These are phyloP conservation scores for Aspergillus haitiensis DNA, from an alignment of 495 filamentous ascomycete species.

Conservation along the genomic window DNA sequence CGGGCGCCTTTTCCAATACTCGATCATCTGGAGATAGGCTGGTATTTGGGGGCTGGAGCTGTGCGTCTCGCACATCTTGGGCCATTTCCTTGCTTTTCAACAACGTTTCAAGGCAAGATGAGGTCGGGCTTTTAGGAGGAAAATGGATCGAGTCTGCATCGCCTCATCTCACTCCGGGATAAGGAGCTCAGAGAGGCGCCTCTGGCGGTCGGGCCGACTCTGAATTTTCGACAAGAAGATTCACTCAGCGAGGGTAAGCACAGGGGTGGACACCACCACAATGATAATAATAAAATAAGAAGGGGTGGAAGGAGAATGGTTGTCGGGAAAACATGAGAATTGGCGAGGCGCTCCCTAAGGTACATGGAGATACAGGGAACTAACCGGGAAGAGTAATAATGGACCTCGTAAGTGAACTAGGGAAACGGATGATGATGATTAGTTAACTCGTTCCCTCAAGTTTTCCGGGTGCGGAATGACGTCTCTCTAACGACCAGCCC, in stretches of 20 bases:
- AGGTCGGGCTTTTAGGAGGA: conserved; percentile 28
- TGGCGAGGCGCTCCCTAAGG: background rate
- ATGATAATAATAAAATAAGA: background rate
- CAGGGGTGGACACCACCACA: background rate
- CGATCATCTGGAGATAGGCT: conserved; percentile 15
- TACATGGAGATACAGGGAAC: conserved; percentile 5
- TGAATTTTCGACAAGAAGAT: conserved; percentile 6
- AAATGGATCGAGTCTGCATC: conserved; percentile 31
- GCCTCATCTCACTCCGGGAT: conserved; percentile 22
- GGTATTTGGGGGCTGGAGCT: conserved; percentile 19
- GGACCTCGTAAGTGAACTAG: conserved; percentile 1
- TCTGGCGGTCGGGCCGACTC: conserved; percentile 11
- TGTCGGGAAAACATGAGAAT: background rate
- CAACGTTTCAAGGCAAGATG: conserved; percentile 23
- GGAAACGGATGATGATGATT: background rate
- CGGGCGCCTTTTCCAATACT: conserved; percentile 26
- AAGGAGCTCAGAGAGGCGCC: conserved; percentile 12
- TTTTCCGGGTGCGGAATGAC: conserved; percentile 34
- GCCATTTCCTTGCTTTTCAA: conserved; percentile 37
- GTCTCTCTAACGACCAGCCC: conserved; percentile 21
- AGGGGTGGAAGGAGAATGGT: background rate
- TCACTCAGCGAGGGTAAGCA: background rate
- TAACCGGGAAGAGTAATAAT: conserved; percentile 10
- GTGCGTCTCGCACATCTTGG: conserved; percentile 32
- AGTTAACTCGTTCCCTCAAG: background rate